phyloP scores from a whole-genome alignment of 2,329 filamentous ascomycete genomes.

The Fusarium tanahbumbuense region DNA sequence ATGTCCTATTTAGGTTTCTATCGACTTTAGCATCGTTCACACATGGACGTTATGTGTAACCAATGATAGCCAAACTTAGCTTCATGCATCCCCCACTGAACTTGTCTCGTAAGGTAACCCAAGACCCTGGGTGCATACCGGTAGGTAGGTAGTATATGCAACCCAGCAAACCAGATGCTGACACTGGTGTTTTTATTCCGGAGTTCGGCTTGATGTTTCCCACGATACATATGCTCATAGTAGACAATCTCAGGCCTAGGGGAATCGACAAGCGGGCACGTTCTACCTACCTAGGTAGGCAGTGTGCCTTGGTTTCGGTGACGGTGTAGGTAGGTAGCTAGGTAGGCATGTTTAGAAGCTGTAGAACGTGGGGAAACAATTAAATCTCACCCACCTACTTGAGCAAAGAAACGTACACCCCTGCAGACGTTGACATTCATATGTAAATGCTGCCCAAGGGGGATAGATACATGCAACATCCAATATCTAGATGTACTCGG shows the following conservation, averaged over 20 bases:
- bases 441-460: neutral
- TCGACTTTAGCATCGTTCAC: slow-evolving; percentile 13
- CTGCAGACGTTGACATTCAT: neutral
- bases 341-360: neutral
- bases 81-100: slow-evolving; percentile 12
- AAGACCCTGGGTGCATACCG: slow-evolving; percentile 24
- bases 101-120: slow-evolving; percentile 1
- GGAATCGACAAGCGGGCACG: neutral
- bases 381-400: slow-evolving; percentile 11
- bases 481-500: slow-evolving; percentile 14
- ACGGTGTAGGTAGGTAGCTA: neutral
- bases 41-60: slow-evolving; percentile 19
- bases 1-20: neutral
- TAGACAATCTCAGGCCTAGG: neutral
- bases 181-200: slow-evolving; percentile 1
- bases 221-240: neutral
- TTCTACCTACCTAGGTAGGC: neutral
- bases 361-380: slow-evolving; percentile 17
- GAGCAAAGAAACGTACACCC: slow-evolving; percentile 3
- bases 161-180: neutral
- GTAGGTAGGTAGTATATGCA: neutral
- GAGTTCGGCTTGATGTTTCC: neutral
- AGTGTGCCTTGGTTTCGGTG: neutral
- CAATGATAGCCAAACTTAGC: slow-evolving; percentile 5
- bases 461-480: neutral